Evolutionary conservation across 2,329 filamentous ascomycete genomes (phyloP).

Genomic region (Sporothrix brasiliensis): DNA sequence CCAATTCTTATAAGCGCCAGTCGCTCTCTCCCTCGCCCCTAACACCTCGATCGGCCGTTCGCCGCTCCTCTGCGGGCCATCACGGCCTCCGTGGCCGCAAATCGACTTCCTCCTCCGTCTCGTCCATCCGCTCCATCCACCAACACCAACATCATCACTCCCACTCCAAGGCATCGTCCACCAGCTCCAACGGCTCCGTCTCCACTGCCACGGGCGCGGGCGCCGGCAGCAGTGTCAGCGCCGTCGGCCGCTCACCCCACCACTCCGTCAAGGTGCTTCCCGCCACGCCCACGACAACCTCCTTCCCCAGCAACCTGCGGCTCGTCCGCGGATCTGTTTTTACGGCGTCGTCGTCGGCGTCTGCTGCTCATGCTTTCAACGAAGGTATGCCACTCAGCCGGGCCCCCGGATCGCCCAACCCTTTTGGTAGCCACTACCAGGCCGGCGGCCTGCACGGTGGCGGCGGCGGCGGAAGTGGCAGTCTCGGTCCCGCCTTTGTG

Average conservation of each 20-base stretch:
- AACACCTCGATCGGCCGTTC: slow-evolving; percentile 77
- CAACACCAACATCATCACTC: slow-evolving; percentile 83
- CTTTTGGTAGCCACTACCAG: slow-evolving; percentile 49
- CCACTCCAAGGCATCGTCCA: slow-evolving; percentile 93
- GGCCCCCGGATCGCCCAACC: slow-evolving; percentile 59
- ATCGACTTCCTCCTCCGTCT: slow-evolving; percentile 93
- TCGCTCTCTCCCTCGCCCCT: slow-evolving; percentile 85
- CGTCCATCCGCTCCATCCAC: slow-evolving; percentile 87
- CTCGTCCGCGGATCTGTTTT: slow-evolving; percentile 63
- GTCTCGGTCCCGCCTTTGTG: neutral
- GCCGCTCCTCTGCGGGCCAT: slow-evolving; percentile 74
- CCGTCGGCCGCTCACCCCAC: slow-evolving; percentile 73
- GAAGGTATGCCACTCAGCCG: slow-evolving; percentile 56
- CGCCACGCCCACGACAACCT: slow-evolving; percentile 73
- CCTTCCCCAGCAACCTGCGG: slow-evolving; percentile 84
- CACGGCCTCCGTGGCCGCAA: slow-evolving; percentile 85
- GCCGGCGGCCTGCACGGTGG: neutral
- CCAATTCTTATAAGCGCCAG: slow-evolving; percentile 63
- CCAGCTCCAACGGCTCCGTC: slow-evolving; percentile 77
- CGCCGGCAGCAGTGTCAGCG: slow-evolving; percentile 64
- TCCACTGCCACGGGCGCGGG: slow-evolving; percentile 62
- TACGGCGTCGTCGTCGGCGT: neutral
- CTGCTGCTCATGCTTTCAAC: slow-evolving; percentile 57
- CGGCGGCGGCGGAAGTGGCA: neutral
- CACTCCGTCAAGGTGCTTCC: slow-evolving; percentile 94